Conservation (phyloP, 345 rosid species). For the Trapa bicornis region DNA sequence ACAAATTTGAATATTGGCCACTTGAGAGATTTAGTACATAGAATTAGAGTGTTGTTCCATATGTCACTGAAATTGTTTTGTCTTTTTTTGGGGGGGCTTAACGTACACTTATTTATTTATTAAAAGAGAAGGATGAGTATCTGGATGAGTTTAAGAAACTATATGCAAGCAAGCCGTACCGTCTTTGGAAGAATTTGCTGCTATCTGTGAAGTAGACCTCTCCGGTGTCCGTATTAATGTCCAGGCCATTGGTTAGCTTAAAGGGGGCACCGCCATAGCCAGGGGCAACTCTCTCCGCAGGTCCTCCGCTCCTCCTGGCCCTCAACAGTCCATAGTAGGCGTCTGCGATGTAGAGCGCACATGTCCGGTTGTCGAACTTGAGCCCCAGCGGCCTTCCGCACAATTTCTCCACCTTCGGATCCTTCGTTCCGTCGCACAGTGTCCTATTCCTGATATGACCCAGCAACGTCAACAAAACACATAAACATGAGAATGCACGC, state of each 20-base stretch:
- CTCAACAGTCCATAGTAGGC: constrained; percentile 40
- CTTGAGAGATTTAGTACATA: too few species aligned
- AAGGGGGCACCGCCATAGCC: constrained; percentile 29
- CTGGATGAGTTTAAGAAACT: not conserved
- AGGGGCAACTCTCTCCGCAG: constrained; percentile 21
- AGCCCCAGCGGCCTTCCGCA: constrained; percentile 55
- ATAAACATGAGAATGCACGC: not conserved
- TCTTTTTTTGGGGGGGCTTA: too few species aligned
- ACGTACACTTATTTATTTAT: too few species aligned
- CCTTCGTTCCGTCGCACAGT: constrained; percentile 28
- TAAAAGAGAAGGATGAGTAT: not conserved
- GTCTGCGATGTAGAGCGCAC: constrained; percentile 50
- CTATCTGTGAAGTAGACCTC: constrained; percentile 41
- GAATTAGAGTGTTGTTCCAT: too few species aligned
- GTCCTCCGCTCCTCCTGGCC: constrained; percentile 32
- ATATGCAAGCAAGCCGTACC: constrained; percentile 14
- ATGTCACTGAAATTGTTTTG: too few species aligned
- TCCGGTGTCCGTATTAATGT: constrained; percentile 29
- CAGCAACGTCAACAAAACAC: not conserved
- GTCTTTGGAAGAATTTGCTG: constrained; percentile 27
- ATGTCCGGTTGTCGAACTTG: constrained; percentile 23
- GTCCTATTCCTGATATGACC: constrained; percentile 15
- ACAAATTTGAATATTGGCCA: not conserved
- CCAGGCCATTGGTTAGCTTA: constrained; percentile 29
- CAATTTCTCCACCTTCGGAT: constrained; percentile 16